These are phyloP conservation scores for Sparassis latifolia DNA, from an alignment of 1,284 basidiomycete genomes.

Conservation along the genomic window DNA sequence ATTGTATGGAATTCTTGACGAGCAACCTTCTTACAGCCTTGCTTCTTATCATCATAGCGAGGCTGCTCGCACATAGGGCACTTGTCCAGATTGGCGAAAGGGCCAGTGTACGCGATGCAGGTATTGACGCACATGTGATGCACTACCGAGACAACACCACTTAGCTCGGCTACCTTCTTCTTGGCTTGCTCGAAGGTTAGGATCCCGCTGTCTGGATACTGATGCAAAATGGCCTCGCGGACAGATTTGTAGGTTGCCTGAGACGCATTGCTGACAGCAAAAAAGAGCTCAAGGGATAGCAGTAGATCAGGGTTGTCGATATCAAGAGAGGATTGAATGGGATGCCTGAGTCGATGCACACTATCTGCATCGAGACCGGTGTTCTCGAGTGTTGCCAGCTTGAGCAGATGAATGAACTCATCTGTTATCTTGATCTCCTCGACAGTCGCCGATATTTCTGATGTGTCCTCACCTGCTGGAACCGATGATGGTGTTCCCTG, in stretches of 20 bases:
- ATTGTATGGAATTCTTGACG: slow-evolving; percentile 19
- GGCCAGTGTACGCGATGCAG: slow-evolving; percentile 31
- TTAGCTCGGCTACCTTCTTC: slow-evolving; percentile 15
- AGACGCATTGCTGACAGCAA: slow-evolving; percentile 19
- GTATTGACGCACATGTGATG: slow-evolving; percentile 30
- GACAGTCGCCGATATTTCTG: too few species aligned
- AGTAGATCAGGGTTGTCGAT: too few species aligned
- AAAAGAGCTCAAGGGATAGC: slow-evolving; percentile 11
- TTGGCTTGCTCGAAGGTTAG: slow-evolving; percentile 20
- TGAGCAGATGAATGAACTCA: too few species aligned
- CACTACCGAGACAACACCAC: slow-evolving; percentile 22
- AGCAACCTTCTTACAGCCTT: slow-evolving; percentile 10
- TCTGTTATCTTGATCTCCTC: too few species aligned
- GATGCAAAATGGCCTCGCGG: slow-evolving; percentile 9
- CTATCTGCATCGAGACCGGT: too few species aligned
- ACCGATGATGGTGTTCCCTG: neutral
- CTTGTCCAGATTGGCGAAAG: slow-evolving; percentile 12
- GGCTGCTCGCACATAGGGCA: slow-evolving; percentile 21
- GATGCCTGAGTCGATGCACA: too few species aligned
- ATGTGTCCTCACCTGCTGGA: neutral
- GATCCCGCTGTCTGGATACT: slow-evolving; percentile 16
- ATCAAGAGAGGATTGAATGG: too few species aligned
- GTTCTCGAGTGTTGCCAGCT: too few species aligned
- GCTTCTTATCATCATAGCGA: too few species aligned
- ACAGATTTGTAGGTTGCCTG: slow-evolving; percentile 18